Evolutionary conservation across 352 stramenopile species (phyloP), one percentile per base, ranked within the genome.

Genomic region (Plasmopara viticola): DNA sequence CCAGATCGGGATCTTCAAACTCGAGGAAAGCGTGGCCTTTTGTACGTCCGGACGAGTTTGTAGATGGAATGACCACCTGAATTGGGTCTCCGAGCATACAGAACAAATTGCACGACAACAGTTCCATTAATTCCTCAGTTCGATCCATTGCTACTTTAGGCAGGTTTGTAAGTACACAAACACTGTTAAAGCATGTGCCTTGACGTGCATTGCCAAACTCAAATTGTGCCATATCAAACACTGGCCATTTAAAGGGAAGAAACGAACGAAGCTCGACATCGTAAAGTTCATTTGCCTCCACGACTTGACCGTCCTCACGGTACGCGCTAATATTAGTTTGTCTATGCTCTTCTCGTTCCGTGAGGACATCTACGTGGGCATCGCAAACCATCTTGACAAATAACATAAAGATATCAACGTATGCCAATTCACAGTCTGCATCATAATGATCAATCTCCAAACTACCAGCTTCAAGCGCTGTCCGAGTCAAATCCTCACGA

Each of bases 181-280:
- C 79, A 52, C 74, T 87, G 18, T 88, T 74, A 49, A 92, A 94
- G 51, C 84, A 89, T 33, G 84, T 94, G 6, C 75, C 79, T 6
- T 58, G 13, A 5, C 84, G 84, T 5, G 84, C 78, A 42, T 84
- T 94, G 28, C 79, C 81, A 48, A 94, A 92, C 53, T 94, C 84
- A 20, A 92, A 94, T 56, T 92, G 84, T 0, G 84, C 84, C 84
- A 94, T 94, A 48, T 94, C 84, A 51, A 94, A 92, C 7, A 94
- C 81, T 20, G 84, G 84, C 84, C 84, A 94, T 44, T 91, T 88
- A 53, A 89, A 84, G n/a, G 70, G 64, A 17, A 79, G 60, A 44
- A 75, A 68, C 2, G 45, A 60, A 5, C 37, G 44, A 29, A 59
- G 57, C 30, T 68, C 60, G 29, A 62, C 39, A 44, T 17, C 53